These are phyloP conservation scores for Neurospora tetraspora DNA, from an alignment of 495 filamentous ascomycete species.

Conservation along the genomic window DNA sequence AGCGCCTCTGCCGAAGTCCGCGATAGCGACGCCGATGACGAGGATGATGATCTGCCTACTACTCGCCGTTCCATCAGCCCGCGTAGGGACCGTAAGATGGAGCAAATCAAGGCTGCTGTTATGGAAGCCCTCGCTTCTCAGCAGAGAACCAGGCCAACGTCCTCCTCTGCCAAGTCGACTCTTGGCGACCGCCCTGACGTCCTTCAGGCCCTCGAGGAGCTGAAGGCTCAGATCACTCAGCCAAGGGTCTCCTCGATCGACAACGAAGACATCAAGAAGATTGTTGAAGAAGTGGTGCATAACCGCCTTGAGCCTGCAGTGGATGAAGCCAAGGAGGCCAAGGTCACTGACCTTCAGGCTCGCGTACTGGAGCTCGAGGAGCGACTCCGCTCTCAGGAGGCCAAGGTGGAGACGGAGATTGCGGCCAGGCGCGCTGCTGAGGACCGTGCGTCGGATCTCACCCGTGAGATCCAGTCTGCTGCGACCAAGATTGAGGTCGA, in stretches of 20 bases:
- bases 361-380: constrained; percentile 34
- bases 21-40: constrained; percentile 89
- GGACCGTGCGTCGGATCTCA: constrained; percentile 31
- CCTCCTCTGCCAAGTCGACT: constrained; percentile 4
- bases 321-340: constrained; percentile 16
- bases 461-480: constrained; percentile 36
- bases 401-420: constrained; percentile 29
- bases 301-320: constrained; percentile 31
- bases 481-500: constrained; percentile 43
- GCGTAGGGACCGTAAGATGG: constrained; percentile 63
- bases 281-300: constrained; percentile 50
- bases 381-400: constrained; percentile 33
- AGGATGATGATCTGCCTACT: constrained; percentile 62
- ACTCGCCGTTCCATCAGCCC: constrained; percentile 55
- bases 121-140: constrained; percentile 65
- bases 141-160: constrained; percentile 24
- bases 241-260: constrained; percentile 34
- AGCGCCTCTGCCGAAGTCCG: constrained; percentile 55
- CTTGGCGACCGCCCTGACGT: constrained; percentile 20
- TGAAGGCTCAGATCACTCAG: constrained; percentile 39
- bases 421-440: constrained; percentile 32
- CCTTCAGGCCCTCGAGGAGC: constrained; percentile 31
- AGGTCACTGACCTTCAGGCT: constrained; percentile 29
- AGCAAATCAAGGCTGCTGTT: constrained; percentile 74
- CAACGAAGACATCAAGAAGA: constrained; percentile 46